A percentile compares a stretch with the other conserved stretches of the same genome.
Conservation (phyloP, 495 filamentous ascomycete species). For the Neurospora sp. region DNA sequence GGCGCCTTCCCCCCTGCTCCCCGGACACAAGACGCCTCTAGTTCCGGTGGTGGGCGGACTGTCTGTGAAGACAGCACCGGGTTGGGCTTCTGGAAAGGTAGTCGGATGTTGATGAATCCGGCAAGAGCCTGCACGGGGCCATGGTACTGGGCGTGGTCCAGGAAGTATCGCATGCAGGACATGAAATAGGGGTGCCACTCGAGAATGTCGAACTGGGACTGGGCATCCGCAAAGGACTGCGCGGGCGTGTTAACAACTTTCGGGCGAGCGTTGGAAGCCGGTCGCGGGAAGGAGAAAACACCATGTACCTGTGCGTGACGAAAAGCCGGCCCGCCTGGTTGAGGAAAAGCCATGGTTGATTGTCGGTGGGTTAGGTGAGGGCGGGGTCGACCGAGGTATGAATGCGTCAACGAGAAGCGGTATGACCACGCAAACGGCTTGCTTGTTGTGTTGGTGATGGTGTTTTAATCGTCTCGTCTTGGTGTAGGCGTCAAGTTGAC, state of each 20-base stretch:
- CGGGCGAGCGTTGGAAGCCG: neutral
- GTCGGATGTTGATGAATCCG: slow-evolving; percentile 77
- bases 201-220: slow-evolving; percentile 73
- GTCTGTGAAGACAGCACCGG: slow-evolving; percentile 21
- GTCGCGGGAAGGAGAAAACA: neutral
- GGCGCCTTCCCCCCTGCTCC: neutral
- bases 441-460: neutral
- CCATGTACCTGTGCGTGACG: slow-evolving; percentile 21
- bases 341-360: slow-evolving; percentile 17
- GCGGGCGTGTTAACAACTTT: neutral
- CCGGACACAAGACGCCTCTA: neutral
- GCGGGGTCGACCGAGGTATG: neutral
- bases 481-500: neutral
- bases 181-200: slow-evolving; percentile 92
- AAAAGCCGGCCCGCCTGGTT: slow-evolving; percentile 11
- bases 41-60: slow-evolving; percentile 12
- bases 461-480: neutral
- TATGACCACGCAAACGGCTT: neutral
- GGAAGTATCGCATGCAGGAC: slow-evolving; percentile 84
- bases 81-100: slow-evolving; percentile 53
- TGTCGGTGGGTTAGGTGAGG: neutral
- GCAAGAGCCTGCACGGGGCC: slow-evolving; percentile 77
- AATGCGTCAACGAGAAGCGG: neutral
- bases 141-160: slow-evolving; percentile 84
- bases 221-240: slow-evolving; percentile 28